phyloP scores from a whole-genome alignment of 768 basidiomycete genomes.

The Auriscalpium orientale region DNA sequence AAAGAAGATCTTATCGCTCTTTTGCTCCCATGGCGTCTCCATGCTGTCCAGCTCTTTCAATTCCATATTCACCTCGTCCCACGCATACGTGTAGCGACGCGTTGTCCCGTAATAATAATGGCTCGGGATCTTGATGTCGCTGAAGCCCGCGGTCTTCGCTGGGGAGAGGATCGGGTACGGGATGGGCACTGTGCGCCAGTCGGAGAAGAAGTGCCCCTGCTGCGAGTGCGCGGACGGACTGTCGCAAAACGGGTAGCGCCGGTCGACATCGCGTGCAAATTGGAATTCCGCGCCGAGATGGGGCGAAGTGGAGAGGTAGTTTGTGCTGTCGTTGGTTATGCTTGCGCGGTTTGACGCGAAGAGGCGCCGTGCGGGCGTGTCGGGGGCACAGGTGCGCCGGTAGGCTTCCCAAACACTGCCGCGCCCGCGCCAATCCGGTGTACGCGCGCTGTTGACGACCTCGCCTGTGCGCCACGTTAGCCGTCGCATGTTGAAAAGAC shows the following conservation, averaged over 20 bases:
- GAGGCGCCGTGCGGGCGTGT: constrained; percentile 72
- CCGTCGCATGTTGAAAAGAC: not conserved
- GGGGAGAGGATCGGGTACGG: constrained; percentile 95
- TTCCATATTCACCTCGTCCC: constrained; percentile 71
- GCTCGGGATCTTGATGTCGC: constrained; percentile 90
- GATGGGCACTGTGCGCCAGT: constrained; percentile 83
- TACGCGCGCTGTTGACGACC: constrained; percentile 43
- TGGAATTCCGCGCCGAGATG: constrained; percentile 47
- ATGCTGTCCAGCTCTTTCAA: constrained; percentile 74
- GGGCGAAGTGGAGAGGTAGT: constrained; percentile 21
- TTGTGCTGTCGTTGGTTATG: constrained; percentile 24
- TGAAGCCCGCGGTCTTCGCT: constrained; percentile 75
- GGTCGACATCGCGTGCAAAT: constrained; percentile 58
- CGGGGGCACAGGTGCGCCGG: constrained; percentile 82
- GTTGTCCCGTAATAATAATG: constrained; percentile 93
- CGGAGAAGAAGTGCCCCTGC: constrained; percentile 96
- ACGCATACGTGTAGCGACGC: constrained; percentile 80
- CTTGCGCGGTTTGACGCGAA: constrained; percentile 66
- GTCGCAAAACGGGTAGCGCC: constrained; percentile 68
- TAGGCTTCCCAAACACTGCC: constrained; percentile 93
- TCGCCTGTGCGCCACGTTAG: constrained; percentile 30
- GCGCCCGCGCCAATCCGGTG: constrained; percentile 76
- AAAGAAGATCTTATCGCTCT: constrained; percentile 88
- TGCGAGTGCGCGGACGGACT: constrained; percentile 77
- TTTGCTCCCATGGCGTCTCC: constrained; percentile 85